Percentiles rank a stretch among this genome's conserved stretches.
Conservation (phyloP, 352 stramenopile genomes). For the Globisporangium middletonii region DNA sequence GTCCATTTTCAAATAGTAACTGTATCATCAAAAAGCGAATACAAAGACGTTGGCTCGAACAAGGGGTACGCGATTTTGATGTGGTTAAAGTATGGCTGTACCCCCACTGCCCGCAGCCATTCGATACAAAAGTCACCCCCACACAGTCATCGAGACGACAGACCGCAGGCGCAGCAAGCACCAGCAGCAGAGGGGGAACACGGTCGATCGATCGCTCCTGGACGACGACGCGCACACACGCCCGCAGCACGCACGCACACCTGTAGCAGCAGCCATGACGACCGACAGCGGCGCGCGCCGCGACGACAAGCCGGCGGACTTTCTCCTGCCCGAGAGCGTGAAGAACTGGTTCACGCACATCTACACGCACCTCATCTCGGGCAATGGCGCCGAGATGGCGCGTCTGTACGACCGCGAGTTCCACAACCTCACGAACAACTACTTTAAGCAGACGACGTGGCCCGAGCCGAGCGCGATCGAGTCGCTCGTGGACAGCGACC, state of each 20-base stretch:
- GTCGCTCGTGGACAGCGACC: constrained; percentile 81
- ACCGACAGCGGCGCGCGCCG: constrained; percentile 32
- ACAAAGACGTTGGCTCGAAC: too few relatives aligned
- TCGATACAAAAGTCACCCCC: not conserved
- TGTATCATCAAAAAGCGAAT: too few relatives aligned
- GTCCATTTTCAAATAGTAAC: too few relatives aligned
- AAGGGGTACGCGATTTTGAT: not conserved
- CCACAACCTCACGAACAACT: constrained; percentile 86
- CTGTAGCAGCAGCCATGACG: constrained; percentile 16
- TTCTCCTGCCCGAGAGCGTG: constrained; percentile 81
- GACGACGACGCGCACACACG: not conserved
- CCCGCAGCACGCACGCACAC: constrained; percentile 1
- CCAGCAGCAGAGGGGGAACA: not conserved
- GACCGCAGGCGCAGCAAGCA: not conserved
- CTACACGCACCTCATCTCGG: constrained; percentile 79
- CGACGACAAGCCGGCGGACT: constrained; percentile 85
- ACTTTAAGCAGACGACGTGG: constrained; percentile 95
- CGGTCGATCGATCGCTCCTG: not conserved
- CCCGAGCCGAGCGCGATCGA: constrained; percentile 83
- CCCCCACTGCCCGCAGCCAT: constrained; percentile 13
- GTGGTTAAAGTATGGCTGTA: constrained; percentile 11
- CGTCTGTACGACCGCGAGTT: constrained; percentile 88
- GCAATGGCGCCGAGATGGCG: constrained; percentile 79
- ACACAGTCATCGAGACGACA: not conserved
- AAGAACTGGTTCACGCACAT: constrained; percentile 88